Evolutionary conservation across 306 rosid species (phyloP).

Genomic region (Vigna mungo): DNA sequence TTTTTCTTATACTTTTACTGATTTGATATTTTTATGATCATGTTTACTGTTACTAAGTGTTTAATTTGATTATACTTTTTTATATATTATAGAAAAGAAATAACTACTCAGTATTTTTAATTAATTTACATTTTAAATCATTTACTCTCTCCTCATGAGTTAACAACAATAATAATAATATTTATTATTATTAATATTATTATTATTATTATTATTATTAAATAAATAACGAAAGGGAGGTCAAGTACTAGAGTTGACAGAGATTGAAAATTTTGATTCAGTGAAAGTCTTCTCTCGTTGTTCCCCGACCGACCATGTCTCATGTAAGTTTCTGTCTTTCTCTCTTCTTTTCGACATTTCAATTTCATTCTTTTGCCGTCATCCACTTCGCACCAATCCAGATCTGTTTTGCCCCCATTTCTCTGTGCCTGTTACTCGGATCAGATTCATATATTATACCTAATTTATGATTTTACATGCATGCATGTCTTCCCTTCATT

Average conservation of each 20-base stretch:
- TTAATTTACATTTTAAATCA: too few relatives aligned
- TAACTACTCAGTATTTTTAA: too few relatives aligned
- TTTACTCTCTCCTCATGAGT: too few relatives aligned
- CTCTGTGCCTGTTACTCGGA: slow-evolving; percentile 6
- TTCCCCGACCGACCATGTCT: slow-evolving; percentile 40
- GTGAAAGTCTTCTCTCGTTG: slow-evolving; percentile 15
- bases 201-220: too few relatives aligned
- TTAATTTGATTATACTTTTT: too few relatives aligned
- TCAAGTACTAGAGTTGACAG: neutral
- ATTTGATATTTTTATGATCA: too few relatives aligned
- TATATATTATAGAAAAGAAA: too few relatives aligned
- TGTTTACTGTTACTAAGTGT: too few relatives aligned
- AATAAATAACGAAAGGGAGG: neutral
- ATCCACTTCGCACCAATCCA: neutral
- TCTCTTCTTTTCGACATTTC: slow-evolving; percentile 18
- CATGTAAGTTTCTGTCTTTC: slow-evolving; percentile 42
- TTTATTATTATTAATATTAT: too few relatives aligned
- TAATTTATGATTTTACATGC: neutral
- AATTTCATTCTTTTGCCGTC: neutral
- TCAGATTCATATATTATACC: neutral
- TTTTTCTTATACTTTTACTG: too few relatives aligned
- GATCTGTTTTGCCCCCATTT: slow-evolving; percentile 35
- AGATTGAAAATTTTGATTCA: neutral
- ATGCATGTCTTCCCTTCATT: slow-evolving; percentile 16
- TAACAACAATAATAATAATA: too few relatives aligned